Evolutionary conservation across 2,329 filamentous ascomycete species (phyloP), one percentile per base, ranked within the genome.

Genomic region (Colletotrichum chrysophilum): DNA sequence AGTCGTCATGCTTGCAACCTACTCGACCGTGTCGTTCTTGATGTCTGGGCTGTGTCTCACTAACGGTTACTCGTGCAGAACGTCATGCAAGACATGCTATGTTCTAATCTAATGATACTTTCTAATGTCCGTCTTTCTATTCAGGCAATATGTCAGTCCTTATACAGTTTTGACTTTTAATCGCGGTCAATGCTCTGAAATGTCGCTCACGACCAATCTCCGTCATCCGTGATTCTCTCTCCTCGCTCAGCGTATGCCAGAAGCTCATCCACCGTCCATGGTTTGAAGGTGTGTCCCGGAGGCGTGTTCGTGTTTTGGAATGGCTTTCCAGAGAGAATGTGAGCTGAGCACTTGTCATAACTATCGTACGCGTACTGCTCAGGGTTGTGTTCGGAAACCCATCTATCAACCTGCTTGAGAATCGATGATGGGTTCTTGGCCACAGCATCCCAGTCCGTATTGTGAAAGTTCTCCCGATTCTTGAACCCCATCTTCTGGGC

Each of bases 221-320:
- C 58, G 13, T 70, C 58, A n/a, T 70, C 68, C 3, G 26, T 32
- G 6, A 55, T 48, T 16, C 21, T 65, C 32, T 55, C 58, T 6
- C 68, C 38, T 13, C 30, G 18, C n/a, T 70, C 68, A 24, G 68
- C 34, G 7, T 34, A 52, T 8, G 16, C 28, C 14, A 70, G 8
- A 4, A 70, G 38, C n/a, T 70, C 58, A 13, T 32, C 30, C 13
- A 72, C 66, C 26, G 79, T 81, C 82, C 82, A 84, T 14, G 79
- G 77, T 38, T 81, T 62, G 71, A 77, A 81, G 3, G 77, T 75
- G 66, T 83, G 76, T 5, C 80, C 82, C 3, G 66, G 71, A 1
- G 80, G 80, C 8, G 80, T 73, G 66, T 84, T 84, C 2, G 80
- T 83, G 43, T 82, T 83, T 24, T 80, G 74, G 34, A 84, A 84